Evolutionary conservation across 2,329 filamentous ascomycete species (phyloP), one percentile per base, ranked within the genome.

Genomic region (Hymenoscyphus occultus): DNA sequence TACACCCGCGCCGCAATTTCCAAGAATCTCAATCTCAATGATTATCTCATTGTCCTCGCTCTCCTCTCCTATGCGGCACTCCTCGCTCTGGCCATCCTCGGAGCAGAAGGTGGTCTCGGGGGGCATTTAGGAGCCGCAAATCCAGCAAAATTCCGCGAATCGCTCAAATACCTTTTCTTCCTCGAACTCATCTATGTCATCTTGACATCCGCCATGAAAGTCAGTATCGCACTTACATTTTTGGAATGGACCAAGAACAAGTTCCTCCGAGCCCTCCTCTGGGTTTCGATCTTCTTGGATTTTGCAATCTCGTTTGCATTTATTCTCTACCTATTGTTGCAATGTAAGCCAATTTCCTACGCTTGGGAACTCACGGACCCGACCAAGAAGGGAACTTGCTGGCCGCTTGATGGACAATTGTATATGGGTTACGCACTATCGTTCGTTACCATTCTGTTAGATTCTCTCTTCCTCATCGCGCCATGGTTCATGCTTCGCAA

Each of bases 401-500:
- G 60, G 60, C 59, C 62, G 5, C 39, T 58, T 13, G 61, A 56
- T 28, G 66, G 61, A 56, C 59, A 65, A 45, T 57, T 71, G 9
- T 59, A 64, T 19, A 62, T 71, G 28, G 69, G 69, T 62, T 65
- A 63, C 59, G 69, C 69, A 1, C 64, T 71, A n/a, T 71, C 63
- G 10, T 59, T 64, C 42, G 63, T 65, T 6, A 71, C 69, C 13
- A 62, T 71, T 56, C 64, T 40, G 5, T 54, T 71, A 31, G 69
- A 71, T 22, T 69, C 70, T 66, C 63, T 71, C 14, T 68, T 93
- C 51, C 81, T 90, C 81, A 95, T 92, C 68, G 97, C 96, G 92
- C 94, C 97, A 73, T 89, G 86, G 86, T 96, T 96, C 88, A 98
- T 93, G 78, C 86, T 86, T 5, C 63, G 64, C 19, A 63, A 61